Percentiles rank a stretch among this genome's conserved stretches.
Evolutionary conservation across 2,329 filamentous ascomycete genomes (phyloP).

Genomic region (Pseudogymnoascus sp.): DNA sequence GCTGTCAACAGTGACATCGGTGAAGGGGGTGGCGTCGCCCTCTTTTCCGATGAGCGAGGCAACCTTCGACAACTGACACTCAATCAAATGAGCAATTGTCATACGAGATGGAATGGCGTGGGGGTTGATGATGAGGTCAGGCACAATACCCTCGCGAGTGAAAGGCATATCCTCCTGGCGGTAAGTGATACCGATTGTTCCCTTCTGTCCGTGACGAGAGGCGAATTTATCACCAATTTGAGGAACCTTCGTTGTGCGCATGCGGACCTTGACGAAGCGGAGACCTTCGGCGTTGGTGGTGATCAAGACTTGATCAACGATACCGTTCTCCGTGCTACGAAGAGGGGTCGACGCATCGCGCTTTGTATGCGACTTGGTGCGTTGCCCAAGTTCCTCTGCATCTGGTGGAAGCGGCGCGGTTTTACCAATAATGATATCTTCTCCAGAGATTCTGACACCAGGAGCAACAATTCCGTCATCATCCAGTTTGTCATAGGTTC

Average conservation of each 20-base stretch:
- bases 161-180: constrained; percentile 99
- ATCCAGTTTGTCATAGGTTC: constrained; percentile 95
- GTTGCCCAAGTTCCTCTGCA: constrained; percentile 84
- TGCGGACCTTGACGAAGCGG: constrained; percentile 94
- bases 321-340: constrained; percentile 91
- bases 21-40: constrained; percentile 96
- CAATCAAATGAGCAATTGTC: constrained; percentile 99
- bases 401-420: constrained; percentile 91
- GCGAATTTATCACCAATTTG: constrained; percentile 99
- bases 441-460: constrained; percentile 88
- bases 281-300: constrained; percentile 93
- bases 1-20: constrained; percentile 91
- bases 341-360: constrained; percentile 93
- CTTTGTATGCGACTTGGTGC: constrained; percentile 83
- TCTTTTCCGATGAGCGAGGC: constrained; percentile 88
- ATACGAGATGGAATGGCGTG: constrained; percentile 99
- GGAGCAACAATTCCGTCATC: constrained; percentile 92
- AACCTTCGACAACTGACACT: constrained; percentile 95
- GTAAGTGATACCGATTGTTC: constrained; percentile 97
- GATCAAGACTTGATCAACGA: constrained; percentile 85
- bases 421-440: constrained; percentile 99
- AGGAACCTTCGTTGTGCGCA: constrained; percentile 93
- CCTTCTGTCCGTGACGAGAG: constrained; percentile 97
- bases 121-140: constrained; percentile 97
- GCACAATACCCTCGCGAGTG: constrained; percentile 79